Base-by-base conservation (phyloP, 225 moss, liverwort and hornwort species). In the Antitrichia curtipendula region DNA sequence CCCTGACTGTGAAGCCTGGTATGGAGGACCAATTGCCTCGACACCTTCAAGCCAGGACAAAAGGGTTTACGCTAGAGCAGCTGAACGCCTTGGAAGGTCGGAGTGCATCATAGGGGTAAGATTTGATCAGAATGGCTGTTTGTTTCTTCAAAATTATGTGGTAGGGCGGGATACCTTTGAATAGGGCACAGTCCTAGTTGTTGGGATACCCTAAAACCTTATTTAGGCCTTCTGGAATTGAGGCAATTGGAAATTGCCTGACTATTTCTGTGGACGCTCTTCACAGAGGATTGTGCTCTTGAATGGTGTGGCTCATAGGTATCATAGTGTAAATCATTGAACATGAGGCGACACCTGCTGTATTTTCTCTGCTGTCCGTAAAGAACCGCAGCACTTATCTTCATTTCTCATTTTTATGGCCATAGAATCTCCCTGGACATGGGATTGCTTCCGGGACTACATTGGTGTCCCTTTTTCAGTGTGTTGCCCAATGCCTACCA, bases 1-100 rank as follows among this genome's bases (percentile, higher is more conserved):
- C 90, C 7, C 77, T 94, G 75, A 89, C 78, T 68, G 92, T 92
- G 73, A 94, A 92, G 88, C 94, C 94, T 65, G 94, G 92, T 28
- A 91, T 89, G 83, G 92, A 94, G 84, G 64, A 86, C 25, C 89
- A 92, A 86, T 69, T 94, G 64, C 94, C 94, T 85, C 90, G 90
- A 13, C 92, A 92, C 71, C 77, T 94, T 53, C 91, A 90, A 78
- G 94, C 94, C 54, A 78, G 81, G 89, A 86, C 66, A 61, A 87
- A 82, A 65, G 94, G 94, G 78, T 85, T 94, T 5, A 89, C 90
- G 16, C 54, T 94, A 71, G 92, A 89, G 83, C 91, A 94, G 84
- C 64, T 90, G 66, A 89, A 92, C 54, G 89, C 86, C 50, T 24
- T 91, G 21, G 90, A 93, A 85, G 91, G 89, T 53, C 87, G 90